Evolutionary conservation across 805 yeast species (phyloP).

Genomic region (Saccharomycopsis fibuligera): DNA sequence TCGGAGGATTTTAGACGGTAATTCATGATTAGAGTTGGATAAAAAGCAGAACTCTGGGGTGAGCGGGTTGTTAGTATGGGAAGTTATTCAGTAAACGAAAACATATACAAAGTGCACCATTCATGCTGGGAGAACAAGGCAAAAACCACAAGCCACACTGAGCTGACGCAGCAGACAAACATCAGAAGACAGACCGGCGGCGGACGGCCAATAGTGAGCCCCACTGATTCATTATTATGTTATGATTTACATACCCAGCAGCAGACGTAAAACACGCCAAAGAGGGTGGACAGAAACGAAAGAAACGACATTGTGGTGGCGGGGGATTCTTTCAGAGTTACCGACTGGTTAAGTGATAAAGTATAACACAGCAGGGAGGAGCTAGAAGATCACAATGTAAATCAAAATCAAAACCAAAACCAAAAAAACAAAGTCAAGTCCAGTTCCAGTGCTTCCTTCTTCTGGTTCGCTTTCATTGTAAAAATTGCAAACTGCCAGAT

Average conservation of each 20-base stretch:
- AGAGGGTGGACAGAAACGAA: constrained; percentile 7
- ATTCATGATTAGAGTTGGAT: constrained; percentile 19
- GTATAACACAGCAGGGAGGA: too few relatives aligned
- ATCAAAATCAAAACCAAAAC: too few relatives aligned
- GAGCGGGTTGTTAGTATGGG: neutral
- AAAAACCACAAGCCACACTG: neutral
- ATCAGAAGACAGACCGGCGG: neutral
- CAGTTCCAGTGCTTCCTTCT: too few relatives aligned
- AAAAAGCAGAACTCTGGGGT: constrained; percentile 19
- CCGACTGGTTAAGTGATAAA: too few relatives aligned
- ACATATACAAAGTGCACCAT: neutral
- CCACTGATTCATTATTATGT: too few relatives aligned
- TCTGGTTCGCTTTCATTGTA: too few relatives aligned
- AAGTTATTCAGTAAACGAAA: neutral
- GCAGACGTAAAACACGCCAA: constrained; percentile 15
- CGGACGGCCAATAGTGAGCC: too few relatives aligned
- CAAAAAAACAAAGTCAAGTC: too few relatives aligned
- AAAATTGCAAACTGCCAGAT: too few relatives aligned
- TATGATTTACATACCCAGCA: constrained; percentile 15
- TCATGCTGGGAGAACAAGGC: neutral
- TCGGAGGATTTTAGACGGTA: constrained; percentile 18
- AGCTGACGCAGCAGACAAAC: neutral
- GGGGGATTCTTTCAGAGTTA: too few relatives aligned
- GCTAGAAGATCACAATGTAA: too few relatives aligned
- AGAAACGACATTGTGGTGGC: constrained; percentile 1